phyloP scores from a whole-genome alignment of 495 filamentous ascomycete genomes.

The Lophium mytilinum region DNA sequence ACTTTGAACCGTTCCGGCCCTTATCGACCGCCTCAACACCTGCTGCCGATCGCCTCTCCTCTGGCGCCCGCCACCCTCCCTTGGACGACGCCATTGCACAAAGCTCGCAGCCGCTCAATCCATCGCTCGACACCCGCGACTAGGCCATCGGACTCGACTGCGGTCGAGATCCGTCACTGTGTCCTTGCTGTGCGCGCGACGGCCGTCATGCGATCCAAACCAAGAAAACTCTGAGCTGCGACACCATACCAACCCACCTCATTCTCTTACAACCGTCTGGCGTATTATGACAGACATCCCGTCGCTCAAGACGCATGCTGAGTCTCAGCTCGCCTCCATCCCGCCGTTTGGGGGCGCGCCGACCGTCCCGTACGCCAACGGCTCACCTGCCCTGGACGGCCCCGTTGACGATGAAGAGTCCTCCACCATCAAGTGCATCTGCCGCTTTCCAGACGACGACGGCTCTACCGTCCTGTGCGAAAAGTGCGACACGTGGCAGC shows the following conservation, averaged over 20 bases:
- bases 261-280: conserved; percentile 7
- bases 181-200: conserved; percentile 18
- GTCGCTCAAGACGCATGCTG: conserved; percentile 54
- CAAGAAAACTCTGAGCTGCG: conserved; percentile 18
- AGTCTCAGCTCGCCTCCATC: conserved; percentile 57
- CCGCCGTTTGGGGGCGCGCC: conserved; percentile 49
- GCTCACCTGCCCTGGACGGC: conserved; percentile 48
- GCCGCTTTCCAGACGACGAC: conserved; percentile 85
- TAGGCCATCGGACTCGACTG: conserved; percentile 10
- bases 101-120: neutral
- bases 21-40: conserved; percentile 10
- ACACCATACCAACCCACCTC: conserved; percentile 5
- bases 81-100: conserved; percentile 3
- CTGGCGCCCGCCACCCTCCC: conserved; percentile 7
- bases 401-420: conserved; percentile 71
- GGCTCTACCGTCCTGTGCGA: conserved; percentile 97
- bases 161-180: conserved; percentile 10
- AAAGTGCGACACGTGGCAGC: conserved; percentile 93
- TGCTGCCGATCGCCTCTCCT: conserved; percentile 5
- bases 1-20: conserved; percentile 4
- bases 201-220: conserved; percentile 29
- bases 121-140: neutral
- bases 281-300: conserved; percentile 93
- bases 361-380: conserved; percentile 47
- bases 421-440: conserved; percentile 97